A percentile compares a stretch with the other conserved stretches of the same genome.
Evolutionary conservation across 257 asterid species (phyloP).

Genomic region (Solanum microdontum): DNA sequence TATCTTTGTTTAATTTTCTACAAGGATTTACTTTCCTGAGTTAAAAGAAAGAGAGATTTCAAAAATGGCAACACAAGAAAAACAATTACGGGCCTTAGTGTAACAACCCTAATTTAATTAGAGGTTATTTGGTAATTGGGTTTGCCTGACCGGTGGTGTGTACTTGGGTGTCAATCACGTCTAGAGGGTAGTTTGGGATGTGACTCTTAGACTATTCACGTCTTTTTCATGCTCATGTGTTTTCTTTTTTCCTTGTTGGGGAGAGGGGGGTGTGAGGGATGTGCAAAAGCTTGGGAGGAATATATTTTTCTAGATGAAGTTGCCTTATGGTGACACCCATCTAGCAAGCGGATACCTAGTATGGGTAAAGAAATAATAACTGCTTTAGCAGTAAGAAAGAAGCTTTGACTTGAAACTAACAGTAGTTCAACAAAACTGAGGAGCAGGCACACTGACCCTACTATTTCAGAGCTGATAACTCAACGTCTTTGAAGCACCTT

Average conservation of each 20-base stretch:
- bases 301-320: background rate
- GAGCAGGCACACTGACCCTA: background rate
- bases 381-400: background rate
- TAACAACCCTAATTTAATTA: background rate
- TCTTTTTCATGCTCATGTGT: background rate
- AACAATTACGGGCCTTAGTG: background rate
- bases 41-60: background rate
- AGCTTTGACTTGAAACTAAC: background rate
- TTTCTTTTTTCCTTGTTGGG: background rate
- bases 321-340: background rate
- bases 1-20: background rate
- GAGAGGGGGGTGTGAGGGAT: background rate
- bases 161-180: background rate
- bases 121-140: background rate
- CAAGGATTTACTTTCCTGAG: background rate
- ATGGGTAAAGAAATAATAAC: background rate
- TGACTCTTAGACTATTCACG: background rate
- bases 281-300: background rate
- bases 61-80: background rate
- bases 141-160: background rate
- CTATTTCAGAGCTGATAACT: background rate
- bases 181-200: background rate
- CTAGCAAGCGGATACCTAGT: background rate
- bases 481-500: background rate
- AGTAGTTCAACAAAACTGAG: background rate